Conservation (phyloP, 805 yeast species). For the Candida coquimbonensis region DNA sequence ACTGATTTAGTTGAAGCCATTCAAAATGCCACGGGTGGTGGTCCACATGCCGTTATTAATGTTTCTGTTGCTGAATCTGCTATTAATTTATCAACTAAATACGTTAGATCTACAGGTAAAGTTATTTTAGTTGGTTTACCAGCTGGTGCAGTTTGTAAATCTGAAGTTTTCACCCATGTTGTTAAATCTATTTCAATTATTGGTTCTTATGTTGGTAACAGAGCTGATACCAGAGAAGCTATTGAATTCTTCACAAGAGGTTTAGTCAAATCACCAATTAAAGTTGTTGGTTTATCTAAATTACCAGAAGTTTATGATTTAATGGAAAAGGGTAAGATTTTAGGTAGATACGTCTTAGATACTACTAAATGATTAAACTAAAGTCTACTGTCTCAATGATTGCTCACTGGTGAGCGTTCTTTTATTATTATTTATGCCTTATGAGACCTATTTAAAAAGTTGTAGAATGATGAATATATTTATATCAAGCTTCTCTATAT, state of each 20-base stretch:
- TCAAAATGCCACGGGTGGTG: slow-evolving; percentile 53
- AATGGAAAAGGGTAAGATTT: slow-evolving; percentile 58
- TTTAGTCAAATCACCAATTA: slow-evolving; percentile 54
- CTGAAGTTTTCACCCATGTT: slow-evolving; percentile 65
- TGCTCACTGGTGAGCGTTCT: no score
- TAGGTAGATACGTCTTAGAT: slow-evolving; percentile 61
- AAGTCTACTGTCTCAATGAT: no score
- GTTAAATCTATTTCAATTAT: slow-evolving; percentile 60
- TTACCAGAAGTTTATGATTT: slow-evolving; percentile 45
- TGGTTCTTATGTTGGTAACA: slow-evolving; percentile 85
- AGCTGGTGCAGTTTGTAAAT: slow-evolving; percentile 61
- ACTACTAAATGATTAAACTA: slow-evolving; percentile 30
- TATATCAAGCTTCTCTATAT: no score
- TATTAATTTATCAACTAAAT: slow-evolving; percentile 49
- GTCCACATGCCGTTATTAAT: slow-evolving; percentile 66
- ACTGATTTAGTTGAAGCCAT: slow-evolving; percentile 49
- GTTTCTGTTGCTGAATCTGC: slow-evolving; percentile 65
- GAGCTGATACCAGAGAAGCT: slow-evolving; percentile 77
- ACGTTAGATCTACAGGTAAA: slow-evolving; percentile 59
- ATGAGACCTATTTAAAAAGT: no score
- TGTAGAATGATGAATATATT: no score
- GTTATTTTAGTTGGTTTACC: slow-evolving; percentile 72
- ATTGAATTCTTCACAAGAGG: slow-evolving; percentile 66
- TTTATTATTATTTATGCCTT: no score
- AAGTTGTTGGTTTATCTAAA: slow-evolving; percentile 49